A percentile compares a stretch with the other conserved stretches of the same genome.
Conservation (phyloP, 208 protist genomes). For the Acanthamoeba castellanii region DNA sequence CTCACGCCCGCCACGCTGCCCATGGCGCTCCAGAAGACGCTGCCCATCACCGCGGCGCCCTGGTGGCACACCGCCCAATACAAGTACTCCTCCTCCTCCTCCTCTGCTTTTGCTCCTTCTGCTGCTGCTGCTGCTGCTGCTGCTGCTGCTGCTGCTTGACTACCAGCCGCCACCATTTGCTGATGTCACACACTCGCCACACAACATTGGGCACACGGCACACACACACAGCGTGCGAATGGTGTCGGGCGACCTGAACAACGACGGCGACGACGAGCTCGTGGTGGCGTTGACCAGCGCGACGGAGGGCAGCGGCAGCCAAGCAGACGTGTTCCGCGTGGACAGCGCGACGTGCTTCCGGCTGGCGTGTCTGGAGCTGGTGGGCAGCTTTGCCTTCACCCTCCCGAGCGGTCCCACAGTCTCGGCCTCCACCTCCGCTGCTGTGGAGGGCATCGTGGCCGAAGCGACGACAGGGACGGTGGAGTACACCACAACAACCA, state of each 20-base stretch:
- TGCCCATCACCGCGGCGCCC: background rate
- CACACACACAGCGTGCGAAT: background rate
- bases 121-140: too few relatives aligned
- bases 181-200: too few relatives aligned
- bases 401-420: background rate
- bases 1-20: background rate
- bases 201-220: too few relatives aligned
- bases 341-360: background rate
- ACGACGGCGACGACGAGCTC: conserved; percentile 19
- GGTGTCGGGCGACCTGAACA: conserved; percentile 1
- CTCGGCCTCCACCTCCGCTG: too few relatives aligned
- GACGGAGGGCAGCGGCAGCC: background rate
- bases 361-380: background rate
- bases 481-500: background rate
- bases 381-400: background rate
- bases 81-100: background rate
- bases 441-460: too few relatives aligned
- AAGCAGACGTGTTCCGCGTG: background rate
- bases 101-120: too few relatives aligned
- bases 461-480: too few relatives aligned
- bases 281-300: background rate
- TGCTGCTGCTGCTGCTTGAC: too few relatives aligned
- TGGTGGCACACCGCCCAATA: background rate
- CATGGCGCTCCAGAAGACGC: background rate
- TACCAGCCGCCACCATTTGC: too few relatives aligned